Evolutionary conservation across 257 asterid genomes (phyloP), one percentile per base, ranked within the genome.

Genomic region (Solanum okadae): DNA sequence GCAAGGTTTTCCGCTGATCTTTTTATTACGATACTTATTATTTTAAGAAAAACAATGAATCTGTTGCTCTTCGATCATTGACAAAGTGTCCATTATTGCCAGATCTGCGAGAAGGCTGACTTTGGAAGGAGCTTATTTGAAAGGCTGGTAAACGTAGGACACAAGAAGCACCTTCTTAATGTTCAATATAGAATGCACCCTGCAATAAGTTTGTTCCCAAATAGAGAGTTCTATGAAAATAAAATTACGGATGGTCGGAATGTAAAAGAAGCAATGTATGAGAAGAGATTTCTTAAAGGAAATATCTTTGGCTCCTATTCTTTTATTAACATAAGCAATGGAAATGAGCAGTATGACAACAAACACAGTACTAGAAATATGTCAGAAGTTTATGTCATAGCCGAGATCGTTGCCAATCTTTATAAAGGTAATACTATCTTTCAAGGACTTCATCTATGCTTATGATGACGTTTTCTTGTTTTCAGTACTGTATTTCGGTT

Each of bases 161-260:
- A 91, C 76, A 68, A 27, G 73, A 94, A 89, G 87, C 93, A 93
- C 61, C 93, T 94, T 68, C 95, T 94, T 16, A 86, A 86, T 76
- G 87, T 92, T 75, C 97, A 94, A 88, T 94, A 94, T 40, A 85
- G 95, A 85, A 93, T 93, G 96, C 95, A 94, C 89, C 96, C 94
- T 7, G 87, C 91, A 2, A 94, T 94, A 61, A 92, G 95, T 87
- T 88, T 88, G 15, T 94, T 94, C 83, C 96, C 96, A 29, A 94
- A 94, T 86, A 76, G 33, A 87, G 33, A 42, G 88, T 94, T 94
- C 88, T 93, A 94, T 37, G 88, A 73, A 2, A 87, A 86, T 16
- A 92, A 77, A 70, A 91, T 94, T 46, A 87, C 16, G 78, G 88
- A 94, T 70, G 95, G 94, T 12, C 89, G 6, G 4, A 91, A 93